phyloP scores from a whole-genome alignment of 345 rosid genomes.

The Microthlaspi erraticum region DNA sequence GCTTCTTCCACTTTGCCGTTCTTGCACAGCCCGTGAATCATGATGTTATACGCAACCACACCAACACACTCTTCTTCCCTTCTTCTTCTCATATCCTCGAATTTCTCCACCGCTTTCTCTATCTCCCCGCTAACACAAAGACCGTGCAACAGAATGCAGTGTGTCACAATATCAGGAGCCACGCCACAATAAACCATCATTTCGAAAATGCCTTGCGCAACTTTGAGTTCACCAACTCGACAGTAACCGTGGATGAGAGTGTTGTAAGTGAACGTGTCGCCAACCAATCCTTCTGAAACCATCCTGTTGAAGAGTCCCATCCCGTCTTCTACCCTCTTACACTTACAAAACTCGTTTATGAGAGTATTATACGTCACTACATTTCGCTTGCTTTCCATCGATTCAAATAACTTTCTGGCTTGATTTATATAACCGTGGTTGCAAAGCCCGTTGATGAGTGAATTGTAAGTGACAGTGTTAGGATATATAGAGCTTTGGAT shows the following conservation, averaged over 20 bases:
- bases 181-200: slow-evolving; percentile 39
- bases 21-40: slow-evolving; percentile 35
- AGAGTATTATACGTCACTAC: slow-evolving; percentile 41
- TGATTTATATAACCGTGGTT: slow-evolving; percentile 9
- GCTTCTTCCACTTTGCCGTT: background rate
- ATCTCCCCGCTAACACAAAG: slow-evolving; percentile 39
- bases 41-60: slow-evolving; percentile 27
- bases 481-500: slow-evolving; percentile 4
- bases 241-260: slow-evolving; percentile 40
- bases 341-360: slow-evolving; percentile 42
- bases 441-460: slow-evolving; percentile 22
- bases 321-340: slow-evolving; percentile 38
- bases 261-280: slow-evolving; percentile 31
- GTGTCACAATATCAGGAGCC: slow-evolving; percentile 39
- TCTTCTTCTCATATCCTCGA: slow-evolving; percentile 36
- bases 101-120: slow-evolving; percentile 33
- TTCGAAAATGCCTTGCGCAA: slow-evolving; percentile 30
- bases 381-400: slow-evolving; percentile 30
- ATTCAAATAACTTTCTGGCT: slow-evolving; percentile 15
- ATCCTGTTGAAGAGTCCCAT: slow-evolving; percentile 34
- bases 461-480: slow-evolving; percentile 13
- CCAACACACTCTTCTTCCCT: background rate
- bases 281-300: slow-evolving; percentile 29
- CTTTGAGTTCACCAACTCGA: slow-evolving; percentile 32
- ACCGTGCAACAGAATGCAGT: slow-evolving; percentile 40